Conservation (phyloP, 1,139 yeast species). For the Kodamaea sp. region DNA sequence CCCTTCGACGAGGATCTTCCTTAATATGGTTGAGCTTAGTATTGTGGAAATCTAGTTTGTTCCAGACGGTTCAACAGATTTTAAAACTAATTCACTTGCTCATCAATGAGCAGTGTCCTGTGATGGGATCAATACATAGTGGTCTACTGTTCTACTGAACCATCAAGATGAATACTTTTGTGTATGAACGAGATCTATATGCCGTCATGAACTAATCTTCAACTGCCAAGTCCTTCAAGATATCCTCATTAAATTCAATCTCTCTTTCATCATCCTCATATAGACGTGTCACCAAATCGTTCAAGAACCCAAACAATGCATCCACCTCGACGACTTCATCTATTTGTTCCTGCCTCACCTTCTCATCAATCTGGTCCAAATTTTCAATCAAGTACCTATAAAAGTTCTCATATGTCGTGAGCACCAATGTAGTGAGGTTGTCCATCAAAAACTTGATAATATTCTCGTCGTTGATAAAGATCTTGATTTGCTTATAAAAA, state of each 20-base stretch:
- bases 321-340: conserved; percentile 58
- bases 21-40: too few relatives aligned
- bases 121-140: too few relatives aligned
- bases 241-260: conserved; percentile 24
- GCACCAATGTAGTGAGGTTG: conserved; percentile 30
- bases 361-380: conserved; percentile 18
- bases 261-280: conserved; percentile 20
- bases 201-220: too few relatives aligned
- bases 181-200: too few relatives aligned
- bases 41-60: too few relatives aligned
- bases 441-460: conserved; percentile 36
- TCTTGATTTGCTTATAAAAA: conserved; percentile 50
- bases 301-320: conserved; percentile 49
- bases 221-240: conserved; percentile 18
- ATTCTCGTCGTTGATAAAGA: conserved; percentile 43
- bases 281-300: conserved; percentile 23
- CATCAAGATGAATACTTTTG: too few relatives aligned
- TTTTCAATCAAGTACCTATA: conserved; percentile 21
- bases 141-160: too few relatives aligned
- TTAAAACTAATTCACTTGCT: too few relatives aligned
- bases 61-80: too few relatives aligned
- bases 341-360: conserved; percentile 23
- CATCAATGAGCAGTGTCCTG: too few relatives aligned
- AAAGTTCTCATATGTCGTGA: conserved; percentile 35
- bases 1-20: conserved; percentile 68